These are phyloP conservation scores for Clonostachys rhizophaga DNA, from an alignment of 2,329 filamentous ascomycete genomes.

Conservation along the genomic window DNA sequence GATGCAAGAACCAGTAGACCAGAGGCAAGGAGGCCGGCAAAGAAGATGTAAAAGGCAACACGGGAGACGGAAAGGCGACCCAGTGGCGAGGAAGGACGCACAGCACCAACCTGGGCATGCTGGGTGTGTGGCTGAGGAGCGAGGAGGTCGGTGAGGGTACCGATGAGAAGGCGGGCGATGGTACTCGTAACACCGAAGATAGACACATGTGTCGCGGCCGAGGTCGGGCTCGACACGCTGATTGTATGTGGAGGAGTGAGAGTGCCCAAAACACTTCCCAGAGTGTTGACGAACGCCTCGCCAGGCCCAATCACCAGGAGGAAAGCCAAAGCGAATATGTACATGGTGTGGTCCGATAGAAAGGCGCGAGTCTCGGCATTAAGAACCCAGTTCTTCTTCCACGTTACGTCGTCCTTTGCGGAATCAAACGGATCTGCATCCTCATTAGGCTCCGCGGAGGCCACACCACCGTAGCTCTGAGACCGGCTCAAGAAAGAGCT, in stretches of 20 bases:
- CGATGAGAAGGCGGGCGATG: slow-evolving; percentile 82
- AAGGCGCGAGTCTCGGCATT: slow-evolving; percentile 89
- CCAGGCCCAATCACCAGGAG: slow-evolving; percentile 90
- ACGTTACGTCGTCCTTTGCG: slow-evolving; percentile 39
- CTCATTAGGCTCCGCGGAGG: slow-evolving; percentile 33
- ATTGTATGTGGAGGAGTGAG: slow-evolving; percentile 58
- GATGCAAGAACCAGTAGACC: slow-evolving; percentile 77
- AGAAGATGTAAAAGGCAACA: slow-evolving; percentile 72
- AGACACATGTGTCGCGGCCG: slow-evolving; percentile 83
- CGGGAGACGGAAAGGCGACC: slow-evolving; percentile 63
- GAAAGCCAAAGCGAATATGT: slow-evolving; percentile 86
- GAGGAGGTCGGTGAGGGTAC: slow-evolving; percentile 82
- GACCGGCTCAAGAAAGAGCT: slow-evolving; percentile 64
- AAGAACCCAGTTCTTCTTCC: slow-evolving; percentile 85
- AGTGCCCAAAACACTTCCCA: slow-evolving; percentile 89
- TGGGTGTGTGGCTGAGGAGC: slow-evolving; percentile 63
- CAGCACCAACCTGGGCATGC: slow-evolving; percentile 39
- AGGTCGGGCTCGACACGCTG: slow-evolving; percentile 39
- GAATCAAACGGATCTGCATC: slow-evolving; percentile 32
- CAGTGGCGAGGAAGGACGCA: slow-evolving; percentile 9
- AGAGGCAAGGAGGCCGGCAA: slow-evolving; percentile 67
- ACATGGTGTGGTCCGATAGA: slow-evolving; percentile 88
- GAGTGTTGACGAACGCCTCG: slow-evolving; percentile 97
- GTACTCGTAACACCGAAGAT: slow-evolving; percentile 90
- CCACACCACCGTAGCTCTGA: slow-evolving; percentile 59